Evolutionary conservation across 164 flowering plant genomes (phyloP), one percentile per base, ranked within the genome.

Genomic region (Berberis vulgaris): DNA sequence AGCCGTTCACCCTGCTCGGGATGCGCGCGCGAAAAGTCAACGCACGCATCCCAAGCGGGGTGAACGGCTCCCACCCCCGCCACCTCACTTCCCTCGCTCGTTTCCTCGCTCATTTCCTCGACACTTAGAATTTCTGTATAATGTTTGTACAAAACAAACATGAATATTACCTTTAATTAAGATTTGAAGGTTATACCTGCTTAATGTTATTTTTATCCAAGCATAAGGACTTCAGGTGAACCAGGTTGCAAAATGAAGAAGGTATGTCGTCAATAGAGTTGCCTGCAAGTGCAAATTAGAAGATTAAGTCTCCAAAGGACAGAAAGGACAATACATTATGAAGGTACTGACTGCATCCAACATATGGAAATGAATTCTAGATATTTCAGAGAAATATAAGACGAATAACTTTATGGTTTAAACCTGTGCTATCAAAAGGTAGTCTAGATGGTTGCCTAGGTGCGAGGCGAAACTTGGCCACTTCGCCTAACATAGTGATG

Each of bases 221-320:
- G 81, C 82, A 76, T 39, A 94, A 84, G 56, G 96, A 91, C 79
- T 91, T 94, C 43, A 94, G 71, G 72, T 94, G 85, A 66, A 80
- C 55, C 54, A 94, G 96, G 76, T 80, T 94, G 85, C 99, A 89
- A 65, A 91, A 60, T 66, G 99, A 91, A 45, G 81, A 63, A 41
- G 99, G 99, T 56, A 94, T 84, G 40, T 83, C 97, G 65, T 82
- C 86, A 66, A 94, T 79, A 66, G 76, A 73, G 77, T 94, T 94
- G 64, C 82, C 99, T 94, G 97, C 72, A 77, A 64, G 54, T 10
- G 8, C 49, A 46, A 46, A 5, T 46, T 5, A 46, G 8, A 5
- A 46, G 8, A 5, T 46, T 5, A 46, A 5, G 49, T 46, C 57
- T 47, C 40, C 41, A 54, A 49, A 56, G 49, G 13, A 7, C 13